Evolutionary conservation across 164 flowering plant species (phyloP), one percentile per base, ranked within the genome.

Genomic region (Vitis rotundifolia): DNA sequence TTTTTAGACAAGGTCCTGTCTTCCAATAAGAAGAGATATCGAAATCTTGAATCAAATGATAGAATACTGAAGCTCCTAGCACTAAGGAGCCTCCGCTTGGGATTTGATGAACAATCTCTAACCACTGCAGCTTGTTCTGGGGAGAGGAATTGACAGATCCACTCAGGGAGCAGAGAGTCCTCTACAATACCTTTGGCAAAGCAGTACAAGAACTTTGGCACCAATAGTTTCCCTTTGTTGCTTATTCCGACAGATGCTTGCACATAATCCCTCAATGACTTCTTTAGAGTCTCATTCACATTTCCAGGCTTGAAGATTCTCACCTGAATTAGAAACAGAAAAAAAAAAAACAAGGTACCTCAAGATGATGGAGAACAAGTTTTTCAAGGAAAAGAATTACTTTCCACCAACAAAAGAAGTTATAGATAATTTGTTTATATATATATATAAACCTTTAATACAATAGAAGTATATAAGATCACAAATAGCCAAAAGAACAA

Each of bases 21-120:
- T 37, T 37, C 44, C 44, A 37, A 37, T 12, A 81, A 68, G 75
- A 81, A 83, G 19, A 83, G 81, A 59, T 68, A 81, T 13, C 84
- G 81, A 68, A 84, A 84, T 55, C 83, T 69, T 58, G 87, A 79
- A 67, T 81, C 83, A n/a, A 81, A 81, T 18, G 84, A 81, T 50
- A 77, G 51, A 64, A 84, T 57, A 6, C 72, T 67, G 68, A 73
- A 79, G 70, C 73, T 74, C 16, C 84, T 76, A 47, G 82, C 66
- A 59, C 81, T 78, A 11, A 77, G 76, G 22, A 79, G 81, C 56
- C 80, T 79, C 73, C 76, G 66, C 28, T 68, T 73, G 66, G 61
- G 61, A 19, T 61, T 71, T 37, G 81, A 69, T 0, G 73, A 68
- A 59, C 78, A 77, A 52, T 71, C 72, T 48, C 61, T 73, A 13